Percentiles rank a stretch among this genome's conserved stretches.
These are phyloP conservation scores for Mycena amicta DNA, from an alignment of 768 basidiomycete genomes.

Conservation along the genomic window DNA sequence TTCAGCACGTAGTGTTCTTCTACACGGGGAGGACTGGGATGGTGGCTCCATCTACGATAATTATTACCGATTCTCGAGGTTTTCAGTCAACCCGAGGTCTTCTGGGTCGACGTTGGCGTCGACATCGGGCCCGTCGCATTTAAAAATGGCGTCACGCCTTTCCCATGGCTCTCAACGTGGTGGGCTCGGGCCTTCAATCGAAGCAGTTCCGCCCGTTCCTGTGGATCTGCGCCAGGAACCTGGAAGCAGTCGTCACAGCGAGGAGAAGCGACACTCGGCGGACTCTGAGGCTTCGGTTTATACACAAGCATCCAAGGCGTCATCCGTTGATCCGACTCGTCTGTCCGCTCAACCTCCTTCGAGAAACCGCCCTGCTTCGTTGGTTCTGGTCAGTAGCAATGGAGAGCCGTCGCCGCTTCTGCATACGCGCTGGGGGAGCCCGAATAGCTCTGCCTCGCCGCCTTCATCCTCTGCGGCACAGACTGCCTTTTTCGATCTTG, in stretches of 20 bases:
- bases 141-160: conserved; percentile 33
- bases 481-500: conserved; percentile 22
- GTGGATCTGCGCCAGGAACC: conserved; percentile 9
- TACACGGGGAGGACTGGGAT: conserved; percentile 55
- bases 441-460: conserved; percentile 30
- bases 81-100: conserved; percentile 47
- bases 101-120: conserved; percentile 20
- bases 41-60: conserved; percentile 70
- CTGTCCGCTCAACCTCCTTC: conserved; percentile 7
- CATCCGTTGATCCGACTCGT: conserved; percentile 8
- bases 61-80: conserved; percentile 73
- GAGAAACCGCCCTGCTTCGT: conserved; percentile 32
- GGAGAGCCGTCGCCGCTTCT: conserved; percentile 36
- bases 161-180: conserved; percentile 31
- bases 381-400: conserved; percentile 24
- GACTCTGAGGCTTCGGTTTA: conserved; percentile 41
- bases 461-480: conserved; percentile 20
- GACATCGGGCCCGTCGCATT: conserved; percentile 2
- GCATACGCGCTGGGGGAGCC: conserved; percentile 43
- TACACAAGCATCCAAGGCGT: conserved; percentile 34
- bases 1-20: not conserved
- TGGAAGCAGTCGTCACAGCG: conserved; percentile 6
- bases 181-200: not conserved
- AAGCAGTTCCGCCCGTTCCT: conserved; percentile 17
- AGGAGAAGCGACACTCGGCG: conserved; percentile 24